Base-by-base conservation (phyloP, 129 eudicot species). In the Pseudognaphalium luteoalbum region DNA sequence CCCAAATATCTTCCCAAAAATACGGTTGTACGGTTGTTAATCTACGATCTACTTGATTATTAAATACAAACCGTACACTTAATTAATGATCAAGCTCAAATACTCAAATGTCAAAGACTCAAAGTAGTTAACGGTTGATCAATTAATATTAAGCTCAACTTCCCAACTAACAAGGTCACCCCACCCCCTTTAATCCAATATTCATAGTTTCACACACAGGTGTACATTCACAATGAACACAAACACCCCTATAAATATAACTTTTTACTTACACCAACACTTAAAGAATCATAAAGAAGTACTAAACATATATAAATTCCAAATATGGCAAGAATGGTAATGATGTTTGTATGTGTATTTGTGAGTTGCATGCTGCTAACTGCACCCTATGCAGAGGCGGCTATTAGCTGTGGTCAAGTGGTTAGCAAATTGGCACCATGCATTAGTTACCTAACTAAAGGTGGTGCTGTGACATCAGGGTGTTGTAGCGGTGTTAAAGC, bases 301-400 rank as follows among this genome's bases (percentile, higher is more conserved):
- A 33, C 34, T 5, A 33, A 41, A 9, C 14, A 41, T 41, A 41
- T 29, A 17, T 6, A 6, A 16, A 4, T 0, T 66, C 47, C 41
- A 21, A 29, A 63, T 30, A 66, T 66, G 71, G 52, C 71, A 66
- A 66, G 50, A 11, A 66, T 33, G 51, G 52, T 30, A 33, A 66
- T 66, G 51, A 66, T 35, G 25, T 15, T 66, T 66, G 17, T 39
- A 35, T 66, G 71, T 35, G 28, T 66, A 35, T 51, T 66, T 6
- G 15, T 66, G 71, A 33, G 8, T 63, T 29, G 68, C 37, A 63
- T 63, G 68, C 2, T 66, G 8, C 35, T 35, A 15, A 25, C 50
- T 4, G 71, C 71, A 66, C 71, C 71, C 14, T n/a, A 35, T 66
- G 71, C 51, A 0, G 71, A 66, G 71, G 71, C 71, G 4, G 66